These are phyloP conservation scores for Suillus occidentalis DNA, from an alignment of 768 basidiomycete genomes.

Conservation along the genomic window DNA sequence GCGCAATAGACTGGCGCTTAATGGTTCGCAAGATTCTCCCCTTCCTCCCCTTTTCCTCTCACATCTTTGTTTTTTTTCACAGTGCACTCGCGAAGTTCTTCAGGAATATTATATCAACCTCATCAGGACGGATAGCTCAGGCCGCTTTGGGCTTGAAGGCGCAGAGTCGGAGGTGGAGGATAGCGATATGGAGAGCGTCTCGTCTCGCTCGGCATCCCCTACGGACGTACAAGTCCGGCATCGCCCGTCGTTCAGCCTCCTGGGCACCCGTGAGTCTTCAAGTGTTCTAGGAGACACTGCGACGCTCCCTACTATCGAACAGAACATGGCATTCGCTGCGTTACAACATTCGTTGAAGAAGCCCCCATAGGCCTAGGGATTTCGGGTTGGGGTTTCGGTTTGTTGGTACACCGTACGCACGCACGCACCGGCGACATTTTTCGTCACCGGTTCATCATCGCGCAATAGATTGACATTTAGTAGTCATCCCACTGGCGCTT, in stretches of 20 bases:
- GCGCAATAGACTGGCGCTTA: constrained; percentile 90
- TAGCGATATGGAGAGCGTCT: constrained; percentile 54
- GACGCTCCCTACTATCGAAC: constrained; percentile 66
- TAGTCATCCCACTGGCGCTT: background rate
- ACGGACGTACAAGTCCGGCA: constrained; percentile 24
- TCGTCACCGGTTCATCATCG: background rate
- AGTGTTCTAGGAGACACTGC: constrained; percentile 40
- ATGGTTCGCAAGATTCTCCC: constrained; percentile 59
- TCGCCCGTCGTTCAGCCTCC: constrained; percentile 28
- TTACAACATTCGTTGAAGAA: constrained; percentile 48
- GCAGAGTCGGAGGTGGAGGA: constrained; percentile 41
- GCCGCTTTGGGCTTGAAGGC: constrained; percentile 53
- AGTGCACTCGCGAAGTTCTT: constrained; percentile 90
- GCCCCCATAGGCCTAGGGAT: background rate
- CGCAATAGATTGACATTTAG: background rate
- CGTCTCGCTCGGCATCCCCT: constrained; percentile 55
- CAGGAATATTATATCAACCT: constrained; percentile 95
- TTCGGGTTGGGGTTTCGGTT: background rate
- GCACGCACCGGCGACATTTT: background rate
- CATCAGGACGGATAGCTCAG: constrained; percentile 77
- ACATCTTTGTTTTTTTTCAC: constrained; percentile 18
- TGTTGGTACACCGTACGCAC: background rate
- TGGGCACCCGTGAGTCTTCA: constrained; percentile 34
- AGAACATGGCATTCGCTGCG: constrained; percentile 82
- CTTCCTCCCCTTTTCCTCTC: constrained; percentile 15